Percentiles rank a stretch among this genome's conserved stretches.
These are phyloP conservation scores for Plasmodium berghei DNA, from an alignment of 169 alveolate genomes.

Conservation along the genomic window DNA sequence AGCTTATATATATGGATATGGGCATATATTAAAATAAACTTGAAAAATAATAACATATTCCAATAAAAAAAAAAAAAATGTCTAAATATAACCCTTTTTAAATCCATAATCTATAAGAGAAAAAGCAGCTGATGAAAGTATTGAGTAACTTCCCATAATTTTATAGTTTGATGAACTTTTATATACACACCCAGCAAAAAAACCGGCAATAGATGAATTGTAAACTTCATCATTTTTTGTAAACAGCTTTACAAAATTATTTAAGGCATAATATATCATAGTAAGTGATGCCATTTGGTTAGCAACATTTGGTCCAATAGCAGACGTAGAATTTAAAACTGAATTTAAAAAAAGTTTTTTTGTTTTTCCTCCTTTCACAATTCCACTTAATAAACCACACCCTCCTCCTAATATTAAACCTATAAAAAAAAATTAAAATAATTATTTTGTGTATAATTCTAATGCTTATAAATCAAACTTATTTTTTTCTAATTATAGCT, in stretches of 20 bases:
- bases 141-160: constrained; percentile 80
- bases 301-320: constrained; percentile 88
- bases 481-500: too few relatives aligned
- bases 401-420: constrained; percentile 89
- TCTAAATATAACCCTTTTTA: constrained; percentile 74
- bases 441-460: constrained; percentile 1
- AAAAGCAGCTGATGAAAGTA: constrained; percentile 80
- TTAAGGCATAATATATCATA: constrained; percentile 86
- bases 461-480: neutral
- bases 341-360: constrained; percentile 87
- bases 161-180: constrained; percentile 81
- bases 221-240: constrained; percentile 80
- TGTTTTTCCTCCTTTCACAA: constrained; percentile 90
- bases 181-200: constrained; percentile 90
- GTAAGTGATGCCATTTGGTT: constrained; percentile 88
- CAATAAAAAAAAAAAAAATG: too few relatives aligned
- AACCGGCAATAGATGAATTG: constrained; percentile 87
- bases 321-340: constrained; percentile 86
- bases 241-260: constrained; percentile 79
- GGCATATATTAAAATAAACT: neutral
- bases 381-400: constrained; percentile 88
- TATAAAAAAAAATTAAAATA: constrained; percentile 21
- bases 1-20: constrained; percentile 3
- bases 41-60: neutral
- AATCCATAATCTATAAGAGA: constrained; percentile 85